Evolutionary conservation across 495 filamentous ascomycete species (phyloP).

Genomic region (Penicillium cosmopolitanum): DNA sequence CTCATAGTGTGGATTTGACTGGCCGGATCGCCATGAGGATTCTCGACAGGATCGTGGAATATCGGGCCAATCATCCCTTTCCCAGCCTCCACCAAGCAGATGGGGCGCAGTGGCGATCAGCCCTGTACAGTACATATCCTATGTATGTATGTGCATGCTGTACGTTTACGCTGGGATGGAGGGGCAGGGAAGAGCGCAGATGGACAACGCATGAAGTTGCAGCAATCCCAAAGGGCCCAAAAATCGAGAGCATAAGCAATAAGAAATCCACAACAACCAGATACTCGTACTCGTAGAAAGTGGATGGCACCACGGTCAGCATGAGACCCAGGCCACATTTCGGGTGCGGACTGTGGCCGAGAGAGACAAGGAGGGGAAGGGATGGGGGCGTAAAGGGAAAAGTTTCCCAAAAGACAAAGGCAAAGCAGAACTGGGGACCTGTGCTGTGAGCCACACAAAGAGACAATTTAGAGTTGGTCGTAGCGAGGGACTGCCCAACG

Average conservation of each 20-base stretch:
- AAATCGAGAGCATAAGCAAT: neutral
- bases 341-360: neutral
- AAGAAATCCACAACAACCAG: neutral
- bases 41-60: conserved; percentile 33
- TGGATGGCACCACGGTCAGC: neutral
- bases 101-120: conserved; percentile 39
- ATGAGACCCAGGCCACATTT: neutral
- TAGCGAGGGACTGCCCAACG: conserved; percentile 34
- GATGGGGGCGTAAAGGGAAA: neutral
- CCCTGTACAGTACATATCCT: conserved; percentile 1
- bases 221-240: neutral
- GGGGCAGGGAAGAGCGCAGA: neutral
- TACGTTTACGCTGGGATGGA: neutral
- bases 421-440: neutral
- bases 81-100: conserved; percentile 27
- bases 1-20: conserved; percentile 3
- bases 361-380: neutral
- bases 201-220: conserved; percentile 2
- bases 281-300: neutral
- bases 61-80: conserved; percentile 34
- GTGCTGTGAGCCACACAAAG: neutral
- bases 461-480: conserved; percentile 30
- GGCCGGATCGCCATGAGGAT: conserved; percentile 13
- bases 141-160: neutral
- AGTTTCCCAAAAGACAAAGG: neutral